phyloP scores from a whole-genome alignment of 306 rosid species.

The Corylus heterophylla region DNA sequence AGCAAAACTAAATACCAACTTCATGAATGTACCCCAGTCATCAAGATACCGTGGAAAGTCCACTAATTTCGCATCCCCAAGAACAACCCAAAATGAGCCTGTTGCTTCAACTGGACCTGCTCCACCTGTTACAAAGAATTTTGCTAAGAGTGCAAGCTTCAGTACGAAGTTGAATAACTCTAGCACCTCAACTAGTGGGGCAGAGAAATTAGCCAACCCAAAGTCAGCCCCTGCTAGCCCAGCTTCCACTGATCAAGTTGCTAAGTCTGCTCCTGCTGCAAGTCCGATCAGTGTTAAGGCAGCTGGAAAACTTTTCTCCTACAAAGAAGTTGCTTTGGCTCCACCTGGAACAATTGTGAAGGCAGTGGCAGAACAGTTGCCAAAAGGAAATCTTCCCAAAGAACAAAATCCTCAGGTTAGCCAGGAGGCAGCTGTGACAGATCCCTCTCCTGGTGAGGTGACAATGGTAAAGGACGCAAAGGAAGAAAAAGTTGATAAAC shows the following conservation, averaged over 20 bases:
- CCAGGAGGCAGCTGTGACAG: constrained; percentile 34
- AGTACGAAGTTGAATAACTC: constrained; percentile 63
- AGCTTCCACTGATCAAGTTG: constrained; percentile 51
- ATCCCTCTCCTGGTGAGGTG: constrained; percentile 37
- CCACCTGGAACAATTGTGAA: constrained; percentile 97
- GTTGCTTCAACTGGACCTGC: constrained; percentile 47
- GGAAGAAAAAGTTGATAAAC: constrained; percentile 36
- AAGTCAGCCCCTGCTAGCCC: constrained; percentile 78
- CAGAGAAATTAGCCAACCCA: constrained; percentile 55
- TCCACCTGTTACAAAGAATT: constrained; percentile 54
- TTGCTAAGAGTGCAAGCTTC: constrained; percentile 75
- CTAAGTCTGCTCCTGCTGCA: constrained; percentile 49
- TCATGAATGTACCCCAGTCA: constrained; percentile 63
- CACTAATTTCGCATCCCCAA: constrained; percentile 52
- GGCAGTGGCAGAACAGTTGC: constrained; percentile 76
- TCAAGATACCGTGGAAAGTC: constrained; percentile 72
- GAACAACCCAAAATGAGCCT: constrained; percentile 59
- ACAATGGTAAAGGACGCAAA: constrained; percentile 34
- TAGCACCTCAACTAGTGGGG: constrained; percentile 37
- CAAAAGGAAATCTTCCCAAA: constrained; percentile 45
- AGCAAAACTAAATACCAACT: constrained; percentile 82
- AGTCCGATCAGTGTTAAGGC: constrained; percentile 62
- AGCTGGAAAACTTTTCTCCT: constrained; percentile 81
- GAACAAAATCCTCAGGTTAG: constrained; percentile 45
- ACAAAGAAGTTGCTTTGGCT: constrained; percentile 98